Conservation (phyloP, 371 early-diverging fungal genomes). For the Entomophthora muscae region DNA sequence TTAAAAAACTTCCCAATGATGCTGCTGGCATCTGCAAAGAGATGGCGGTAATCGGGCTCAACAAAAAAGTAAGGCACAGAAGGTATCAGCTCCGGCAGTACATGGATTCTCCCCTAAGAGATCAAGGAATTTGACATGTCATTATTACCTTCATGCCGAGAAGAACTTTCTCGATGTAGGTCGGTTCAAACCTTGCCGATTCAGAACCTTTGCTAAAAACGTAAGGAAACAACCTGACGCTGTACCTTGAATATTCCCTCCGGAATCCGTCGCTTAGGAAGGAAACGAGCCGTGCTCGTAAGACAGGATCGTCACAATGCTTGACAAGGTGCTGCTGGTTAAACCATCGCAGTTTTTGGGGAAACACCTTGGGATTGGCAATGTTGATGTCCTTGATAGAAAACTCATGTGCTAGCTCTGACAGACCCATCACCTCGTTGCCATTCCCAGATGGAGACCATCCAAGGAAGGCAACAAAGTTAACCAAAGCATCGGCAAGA, state of each 20-base stretch:
- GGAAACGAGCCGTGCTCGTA: constrained; percentile 18
- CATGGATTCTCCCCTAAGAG: not conserved
- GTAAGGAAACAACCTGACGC: not conserved
- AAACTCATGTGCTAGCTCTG: constrained; percentile 53
- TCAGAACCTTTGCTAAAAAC: not conserved
- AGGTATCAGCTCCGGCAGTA: not conserved
- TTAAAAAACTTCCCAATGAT: not conserved
- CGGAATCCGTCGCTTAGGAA: constrained; percentile 17
- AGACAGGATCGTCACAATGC: constrained; percentile 26
- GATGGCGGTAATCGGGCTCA: not conserved
- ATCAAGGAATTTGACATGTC: not conserved
- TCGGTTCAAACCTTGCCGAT: not conserved
- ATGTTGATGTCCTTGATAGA: constrained; percentile 45
- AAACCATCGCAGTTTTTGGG: constrained; percentile 64
- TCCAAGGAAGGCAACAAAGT: constrained; percentile 76
- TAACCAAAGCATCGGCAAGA: constrained; percentile 71
- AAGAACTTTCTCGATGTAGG: not conserved
- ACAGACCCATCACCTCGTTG: constrained; percentile 40
- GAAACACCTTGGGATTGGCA: constrained; percentile 54
- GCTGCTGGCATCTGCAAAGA: not conserved
- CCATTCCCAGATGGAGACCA: constrained; percentile 45
- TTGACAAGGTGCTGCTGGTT: constrained; percentile 57
- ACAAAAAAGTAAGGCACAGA: not conserved
- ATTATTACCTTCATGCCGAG: not conserved
- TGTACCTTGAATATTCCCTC: constrained; percentile 11